These are phyloP conservation scores for Suhomyces sp. DNA, from an alignment of 805 yeast species.

Conservation along the genomic window DNA sequence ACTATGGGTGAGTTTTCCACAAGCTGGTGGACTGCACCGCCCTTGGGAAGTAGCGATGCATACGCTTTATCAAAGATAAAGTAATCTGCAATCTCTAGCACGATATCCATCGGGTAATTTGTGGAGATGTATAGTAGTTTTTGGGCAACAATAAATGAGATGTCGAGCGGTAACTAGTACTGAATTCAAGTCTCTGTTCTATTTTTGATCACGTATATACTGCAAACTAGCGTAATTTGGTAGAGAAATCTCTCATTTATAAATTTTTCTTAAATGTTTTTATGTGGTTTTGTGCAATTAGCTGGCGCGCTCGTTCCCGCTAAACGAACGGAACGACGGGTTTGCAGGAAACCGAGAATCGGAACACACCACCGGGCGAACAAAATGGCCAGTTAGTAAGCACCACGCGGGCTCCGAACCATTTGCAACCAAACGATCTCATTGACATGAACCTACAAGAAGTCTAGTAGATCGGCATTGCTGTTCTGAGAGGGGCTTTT, in stretches of 20 bases:
- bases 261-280: neutral
- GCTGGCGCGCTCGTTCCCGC: conserved; percentile 1
- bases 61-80: conserved; percentile 71
- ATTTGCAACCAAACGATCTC: neutral
- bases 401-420: neutral
- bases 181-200: neutral
- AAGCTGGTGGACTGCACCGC: conserved; percentile 38
- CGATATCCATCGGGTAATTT: conserved; percentile 70
- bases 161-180: neutral
- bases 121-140: neutral
- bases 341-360: neutral
- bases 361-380: neutral
- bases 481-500: conserved; percentile 1
- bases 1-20: conserved; percentile 10
- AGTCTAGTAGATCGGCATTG: conserved; percentile 13
- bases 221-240: neutral
- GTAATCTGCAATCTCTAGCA: conserved; percentile 75
- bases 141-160: neutral
- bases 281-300: neutral
- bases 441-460: conserved; percentile 8
- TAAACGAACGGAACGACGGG: conserved; percentile 6
- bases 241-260: neutral
- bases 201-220: neutral
- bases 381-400: neutral
- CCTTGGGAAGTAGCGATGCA: conserved; percentile 63